Conservation (phyloP, 78 protist genomes). For the Protostelium mycophagum region DNA sequence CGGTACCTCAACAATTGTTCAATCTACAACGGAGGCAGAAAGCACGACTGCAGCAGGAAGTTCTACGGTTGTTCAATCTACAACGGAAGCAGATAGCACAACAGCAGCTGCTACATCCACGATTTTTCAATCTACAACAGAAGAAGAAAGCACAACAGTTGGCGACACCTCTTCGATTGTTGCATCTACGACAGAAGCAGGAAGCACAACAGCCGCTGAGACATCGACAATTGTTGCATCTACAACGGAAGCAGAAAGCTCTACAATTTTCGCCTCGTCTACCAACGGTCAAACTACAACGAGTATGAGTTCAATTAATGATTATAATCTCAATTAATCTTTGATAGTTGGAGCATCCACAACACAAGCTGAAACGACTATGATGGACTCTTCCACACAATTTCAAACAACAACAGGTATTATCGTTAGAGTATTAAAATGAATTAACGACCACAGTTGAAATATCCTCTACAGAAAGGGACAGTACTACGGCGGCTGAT, state of each 20-base stretch:
- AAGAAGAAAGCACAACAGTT: neutral
- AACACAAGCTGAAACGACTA: no score
- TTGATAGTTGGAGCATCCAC: no score
- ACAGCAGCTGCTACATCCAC: neutral
- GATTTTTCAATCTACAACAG: neutral
- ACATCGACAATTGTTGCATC: neutral
- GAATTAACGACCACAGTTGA: no score
- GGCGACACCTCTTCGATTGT: no score
- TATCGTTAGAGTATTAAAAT: no score
- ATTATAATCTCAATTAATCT: no score
- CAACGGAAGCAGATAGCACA: neutral
- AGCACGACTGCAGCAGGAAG: neutral
- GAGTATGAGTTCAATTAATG: neutral
- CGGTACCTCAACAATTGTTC: neutral
- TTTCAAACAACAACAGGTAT: no score
- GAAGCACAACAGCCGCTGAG: neutral
- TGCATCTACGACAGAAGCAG: neutral
- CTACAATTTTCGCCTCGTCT: neutral
- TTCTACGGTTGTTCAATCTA: neutral
- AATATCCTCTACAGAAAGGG: no score
- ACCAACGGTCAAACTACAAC: no score
- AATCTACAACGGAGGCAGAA: neutral
- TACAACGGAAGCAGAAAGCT: neutral
- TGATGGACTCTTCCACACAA: no score
- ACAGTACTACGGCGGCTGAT: no score